Evolutionary conservation across 495 filamentous ascomycete genomes (phyloP).

Genomic region (Thermochaetoides thermophila): DNA sequence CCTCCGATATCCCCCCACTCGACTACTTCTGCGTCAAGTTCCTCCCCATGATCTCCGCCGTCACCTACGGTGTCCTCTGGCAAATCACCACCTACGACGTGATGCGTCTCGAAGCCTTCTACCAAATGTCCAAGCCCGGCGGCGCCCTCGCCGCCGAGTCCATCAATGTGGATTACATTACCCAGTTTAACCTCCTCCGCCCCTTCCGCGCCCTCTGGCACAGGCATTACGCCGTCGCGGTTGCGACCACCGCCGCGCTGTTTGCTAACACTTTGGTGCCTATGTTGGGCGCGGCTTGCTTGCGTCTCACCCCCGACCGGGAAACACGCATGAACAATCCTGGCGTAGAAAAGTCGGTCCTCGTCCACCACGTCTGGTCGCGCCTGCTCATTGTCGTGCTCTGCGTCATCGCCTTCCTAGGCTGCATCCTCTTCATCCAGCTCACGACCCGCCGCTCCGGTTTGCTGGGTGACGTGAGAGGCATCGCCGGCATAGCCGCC

Average conservation of each 20-base stretch:
- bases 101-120: slow-evolving; percentile 59
- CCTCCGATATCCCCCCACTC: slow-evolving; percentile 33
- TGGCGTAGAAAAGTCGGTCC: slow-evolving; percentile 32
- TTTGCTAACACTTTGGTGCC: slow-evolving; percentile 50
- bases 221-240: slow-evolving; percentile 50
- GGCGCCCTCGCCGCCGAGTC: slow-evolving; percentile 52
- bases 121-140: slow-evolving; percentile 49
- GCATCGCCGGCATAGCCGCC: slow-evolving; percentile 57
- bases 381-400: slow-evolving; percentile 39
- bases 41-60: slow-evolving; percentile 50
- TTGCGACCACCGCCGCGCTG: slow-evolving; percentile 45
- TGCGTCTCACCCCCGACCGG: slow-evolving; percentile 37
- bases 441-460: slow-evolving; percentile 46
- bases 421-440: slow-evolving; percentile 41
- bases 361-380: slow-evolving; percentile 42
- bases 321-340: slow-evolving; percentile 15
- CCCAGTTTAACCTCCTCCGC: slow-evolving; percentile 44
- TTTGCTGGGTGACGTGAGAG: slow-evolving; percentile 51
- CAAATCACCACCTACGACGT: slow-evolving; percentile 62
- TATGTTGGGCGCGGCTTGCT: slow-evolving; percentile 41
- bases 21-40: slow-evolving; percentile 61
- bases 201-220: slow-evolving; percentile 44
- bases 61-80: slow-evolving; percentile 60
- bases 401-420: slow-evolving; percentile 39
- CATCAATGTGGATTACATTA: slow-evolving; percentile 60